Evolutionary conservation across 2,329 filamentous ascomycete genomes (phyloP).

Genomic region (Exophiala oligosperma): DNA sequence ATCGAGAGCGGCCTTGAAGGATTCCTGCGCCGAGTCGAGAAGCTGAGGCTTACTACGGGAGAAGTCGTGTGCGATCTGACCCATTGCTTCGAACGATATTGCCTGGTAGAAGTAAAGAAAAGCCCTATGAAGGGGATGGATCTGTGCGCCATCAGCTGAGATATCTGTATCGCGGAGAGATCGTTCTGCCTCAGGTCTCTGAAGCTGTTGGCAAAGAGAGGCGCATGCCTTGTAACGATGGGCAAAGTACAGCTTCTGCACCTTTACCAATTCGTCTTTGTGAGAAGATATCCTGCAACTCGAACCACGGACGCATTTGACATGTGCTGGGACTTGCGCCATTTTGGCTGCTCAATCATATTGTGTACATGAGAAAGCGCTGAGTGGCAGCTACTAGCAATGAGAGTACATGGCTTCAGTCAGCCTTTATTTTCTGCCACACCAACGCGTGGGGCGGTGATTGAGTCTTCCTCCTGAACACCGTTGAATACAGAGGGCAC

Average conservation of each 20-base stretch:
- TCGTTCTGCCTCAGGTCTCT: conserved; percentile 11
- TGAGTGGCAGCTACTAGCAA: not conserved
- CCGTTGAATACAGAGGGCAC: not conserved
- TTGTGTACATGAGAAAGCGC: not conserved
- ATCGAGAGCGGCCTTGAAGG: conserved; percentile 19
- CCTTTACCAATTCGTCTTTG: conserved; percentile 17
- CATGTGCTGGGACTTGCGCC: conserved; percentile 4
- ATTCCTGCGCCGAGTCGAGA: conserved; percentile 24
- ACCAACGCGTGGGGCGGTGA: not conserved
- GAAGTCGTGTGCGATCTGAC: conserved; percentile 27
- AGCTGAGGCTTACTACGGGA: conserved; percentile 26
- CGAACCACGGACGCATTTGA: not conserved
- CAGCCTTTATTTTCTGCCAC: not conserved
- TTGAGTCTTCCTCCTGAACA: not conserved
- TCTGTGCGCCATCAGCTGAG: conserved; percentile 5
- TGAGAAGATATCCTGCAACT: conserved; percentile 8
- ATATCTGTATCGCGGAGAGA: not conserved
- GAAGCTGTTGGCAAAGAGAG: conserved; percentile 21
- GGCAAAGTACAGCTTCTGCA: conserved; percentile 19
- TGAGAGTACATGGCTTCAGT: not conserved
- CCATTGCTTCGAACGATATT: conserved; percentile 27
- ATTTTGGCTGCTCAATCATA: not conserved
- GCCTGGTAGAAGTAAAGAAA: conserved; percentile 30
- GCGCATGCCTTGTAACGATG: conserved; percentile 26
- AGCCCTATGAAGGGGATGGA: conserved; percentile 24